A percentile compares a stretch with the other conserved stretches of the same genome.
phyloP scores from a whole-genome alignment of 1,284 basidiomycete genomes.

The Malassezia brasiliensis region DNA sequence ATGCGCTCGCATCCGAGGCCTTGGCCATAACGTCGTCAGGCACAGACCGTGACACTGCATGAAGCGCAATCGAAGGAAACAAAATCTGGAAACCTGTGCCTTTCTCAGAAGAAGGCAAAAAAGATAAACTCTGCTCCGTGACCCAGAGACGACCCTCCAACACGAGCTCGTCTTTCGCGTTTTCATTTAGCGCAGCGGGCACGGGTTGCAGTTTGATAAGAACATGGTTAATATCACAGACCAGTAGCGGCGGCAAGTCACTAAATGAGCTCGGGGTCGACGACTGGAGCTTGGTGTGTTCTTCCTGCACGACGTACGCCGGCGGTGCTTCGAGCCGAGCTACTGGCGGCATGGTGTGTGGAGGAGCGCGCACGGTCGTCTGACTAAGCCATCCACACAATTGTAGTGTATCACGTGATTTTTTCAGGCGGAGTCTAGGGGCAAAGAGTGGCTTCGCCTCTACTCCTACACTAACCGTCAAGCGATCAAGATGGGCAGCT shows the following conservation, averaged over 20 bases:
- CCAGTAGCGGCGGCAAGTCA: neutral
- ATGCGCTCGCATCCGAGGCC: neutral
- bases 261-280: constrained; percentile 27
- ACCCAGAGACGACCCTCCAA: constrained; percentile 23
- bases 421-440: neutral
- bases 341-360: neutral
- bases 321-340: constrained; percentile 17
- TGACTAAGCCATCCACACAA: neutral
- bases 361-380: constrained; percentile 4
- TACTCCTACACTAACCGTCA: constrained; percentile 24
- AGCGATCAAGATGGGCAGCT: constrained; percentile 37
- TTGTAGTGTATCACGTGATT: constrained; percentile 15
- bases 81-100: constrained; percentile 27
- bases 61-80: constrained; percentile 37
- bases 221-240: neutral
- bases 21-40: constrained; percentile 21
- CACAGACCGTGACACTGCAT: constrained; percentile 36
- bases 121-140: constrained; percentile 29
- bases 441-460: constrained; percentile 1
- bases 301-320: constrained; percentile 11
- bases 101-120: constrained; percentile 18
- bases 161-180: neutral
- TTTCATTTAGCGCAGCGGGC: neutral
- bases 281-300: constrained; percentile 12
- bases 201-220: constrained; percentile 2